A percentile compares a stretch with the other conserved stretches of the same genome.
Conservation (phyloP, 495 filamentous ascomycete species). For the Tuber microsphaerosporum region DNA sequence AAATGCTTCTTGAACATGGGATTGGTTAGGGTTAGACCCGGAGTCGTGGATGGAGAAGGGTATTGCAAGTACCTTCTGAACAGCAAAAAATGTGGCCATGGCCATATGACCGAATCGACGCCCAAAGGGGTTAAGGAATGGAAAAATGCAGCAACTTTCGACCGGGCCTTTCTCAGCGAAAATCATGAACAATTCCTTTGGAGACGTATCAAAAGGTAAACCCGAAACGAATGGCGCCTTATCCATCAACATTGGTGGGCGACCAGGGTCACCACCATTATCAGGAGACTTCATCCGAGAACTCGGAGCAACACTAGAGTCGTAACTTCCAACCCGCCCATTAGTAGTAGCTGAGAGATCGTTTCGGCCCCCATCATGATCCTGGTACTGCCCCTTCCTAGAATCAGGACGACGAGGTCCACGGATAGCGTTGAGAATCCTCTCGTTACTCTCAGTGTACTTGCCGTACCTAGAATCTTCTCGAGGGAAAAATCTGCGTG, state of each 20-base stretch:
- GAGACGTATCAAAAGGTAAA: constrained; percentile 38
- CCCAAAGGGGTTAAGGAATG: constrained; percentile 25
- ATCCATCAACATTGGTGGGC: constrained; percentile 35
- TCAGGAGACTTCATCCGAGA: background rate
- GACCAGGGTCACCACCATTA: constrained; percentile 4
- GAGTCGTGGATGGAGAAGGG: background rate
- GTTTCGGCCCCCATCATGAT: background rate
- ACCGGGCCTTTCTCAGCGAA: constrained; percentile 34
- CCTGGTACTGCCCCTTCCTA: background rate
- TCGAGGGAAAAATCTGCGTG: background rate
- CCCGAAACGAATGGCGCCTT: constrained; percentile 38
- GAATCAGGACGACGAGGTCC: background rate
- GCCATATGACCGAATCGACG: constrained; percentile 40
- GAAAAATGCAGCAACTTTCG: constrained; percentile 39
- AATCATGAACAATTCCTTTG: constrained; percentile 36
- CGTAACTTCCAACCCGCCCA: background rate
- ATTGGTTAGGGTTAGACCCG: constrained; percentile 3
- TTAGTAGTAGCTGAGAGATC: background rate
- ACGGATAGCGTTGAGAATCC: background rate
- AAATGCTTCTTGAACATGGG: constrained; percentile 35
- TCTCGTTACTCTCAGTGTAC: background rate
- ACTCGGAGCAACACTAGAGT: background rate
- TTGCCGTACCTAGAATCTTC: background rate
- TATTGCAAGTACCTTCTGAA: constrained; percentile 35
- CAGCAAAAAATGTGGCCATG: constrained; percentile 37